phyloP scores from a whole-genome alignment of 345 rosid species.

The Linum lewisii region DNA sequence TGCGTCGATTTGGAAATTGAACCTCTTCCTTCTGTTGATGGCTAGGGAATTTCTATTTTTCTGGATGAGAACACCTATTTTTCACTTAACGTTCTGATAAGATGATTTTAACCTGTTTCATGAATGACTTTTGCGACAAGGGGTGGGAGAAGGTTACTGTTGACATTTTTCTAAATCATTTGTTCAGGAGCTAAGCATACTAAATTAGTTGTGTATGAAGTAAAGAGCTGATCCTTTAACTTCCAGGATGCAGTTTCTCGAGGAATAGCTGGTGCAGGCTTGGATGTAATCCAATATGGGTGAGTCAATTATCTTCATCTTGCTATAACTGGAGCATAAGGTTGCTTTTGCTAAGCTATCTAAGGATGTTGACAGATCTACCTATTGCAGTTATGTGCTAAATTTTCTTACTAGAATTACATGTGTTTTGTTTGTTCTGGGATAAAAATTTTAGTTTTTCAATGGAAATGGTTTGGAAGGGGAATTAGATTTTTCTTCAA shows the following conservation, averaged over 20 bases:
- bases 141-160: background rate
- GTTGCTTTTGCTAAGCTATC: background rate
- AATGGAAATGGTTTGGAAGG: background rate
- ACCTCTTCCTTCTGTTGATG: background rate
- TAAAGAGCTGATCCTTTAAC: constrained; percentile 17
- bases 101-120: background rate
- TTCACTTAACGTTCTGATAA: background rate
- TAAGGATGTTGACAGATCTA: background rate
- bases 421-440: background rate
- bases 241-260: constrained; percentile 84
- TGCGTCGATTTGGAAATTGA: background rate
- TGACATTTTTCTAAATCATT: background rate
- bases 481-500: background rate
- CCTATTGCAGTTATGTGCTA: no score
- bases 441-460: background rate
- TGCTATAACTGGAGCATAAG: background rate
- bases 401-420: background rate
- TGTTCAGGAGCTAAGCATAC: background rate
- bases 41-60: background rate
- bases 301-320: constrained; percentile 24
- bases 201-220: constrained; percentile 2
- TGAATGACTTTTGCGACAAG: background rate
- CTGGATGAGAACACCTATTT: background rate
- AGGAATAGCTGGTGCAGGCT: constrained; percentile 60
- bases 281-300: constrained; percentile 89